These are phyloP conservation scores for Lactarius tabidus DNA, from an alignment of 768 basidiomycete genomes.

Conservation along the genomic window DNA sequence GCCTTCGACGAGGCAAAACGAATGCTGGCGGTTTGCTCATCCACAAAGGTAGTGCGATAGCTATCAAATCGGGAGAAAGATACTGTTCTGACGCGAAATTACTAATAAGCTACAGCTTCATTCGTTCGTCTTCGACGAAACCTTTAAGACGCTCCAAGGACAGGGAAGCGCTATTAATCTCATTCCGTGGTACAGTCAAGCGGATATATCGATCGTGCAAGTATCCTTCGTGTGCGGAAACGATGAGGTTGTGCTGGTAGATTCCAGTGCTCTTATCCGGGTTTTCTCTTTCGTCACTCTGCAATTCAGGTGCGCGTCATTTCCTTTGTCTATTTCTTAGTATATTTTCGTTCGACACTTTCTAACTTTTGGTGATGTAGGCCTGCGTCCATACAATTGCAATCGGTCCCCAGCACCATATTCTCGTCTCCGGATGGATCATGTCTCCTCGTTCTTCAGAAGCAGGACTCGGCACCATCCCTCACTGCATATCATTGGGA, in stretches of 20 bases:
- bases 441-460: constrained; percentile 41
- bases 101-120: constrained; percentile 35
- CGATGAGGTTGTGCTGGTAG: constrained; percentile 51
- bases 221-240: constrained; percentile 44
- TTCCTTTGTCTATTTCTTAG: not conserved
- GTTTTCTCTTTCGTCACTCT: constrained; percentile 37
- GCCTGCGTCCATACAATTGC: constrained; percentile 42
- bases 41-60: constrained; percentile 36
- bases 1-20: constrained; percentile 51
- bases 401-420: constrained; percentile 33
- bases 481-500: not conserved
- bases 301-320: constrained; percentile 44
- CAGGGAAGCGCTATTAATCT: constrained; percentile 42
- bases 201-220: constrained; percentile 30
- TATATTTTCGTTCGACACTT: not conserved
- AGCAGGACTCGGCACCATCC: not conserved
- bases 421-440: constrained; percentile 51
- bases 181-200: constrained; percentile 38
- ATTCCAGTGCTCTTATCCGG: constrained; percentile 33
- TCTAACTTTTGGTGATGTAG: constrained; percentile 28
- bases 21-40: constrained; percentile 43
- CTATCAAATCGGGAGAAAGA: not conserved
- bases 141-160: constrained; percentile 34
- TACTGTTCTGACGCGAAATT: not conserved
- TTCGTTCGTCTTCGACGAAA: constrained; percentile 34